These are phyloP conservation scores for Globisporangium lucens DNA, from an alignment of 352 stramenopile species.

Conservation along the genomic window DNA sequence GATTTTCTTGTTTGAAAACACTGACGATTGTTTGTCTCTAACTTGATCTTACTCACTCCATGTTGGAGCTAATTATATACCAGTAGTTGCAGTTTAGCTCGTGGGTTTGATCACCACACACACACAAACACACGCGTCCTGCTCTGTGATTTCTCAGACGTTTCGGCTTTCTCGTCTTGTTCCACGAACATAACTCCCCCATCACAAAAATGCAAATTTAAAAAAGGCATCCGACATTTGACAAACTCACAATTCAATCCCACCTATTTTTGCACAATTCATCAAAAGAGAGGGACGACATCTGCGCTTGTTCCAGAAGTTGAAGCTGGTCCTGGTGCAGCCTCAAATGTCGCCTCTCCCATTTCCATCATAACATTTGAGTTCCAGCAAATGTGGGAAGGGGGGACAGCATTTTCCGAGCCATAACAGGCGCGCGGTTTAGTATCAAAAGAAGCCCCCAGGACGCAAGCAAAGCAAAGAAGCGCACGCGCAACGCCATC, in stretches of 20 bases:
- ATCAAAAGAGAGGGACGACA: not conserved
- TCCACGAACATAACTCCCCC: not conserved
- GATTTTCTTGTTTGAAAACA: too few relatives aligned
- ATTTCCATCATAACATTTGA: not conserved
- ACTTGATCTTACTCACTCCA: too few relatives aligned
- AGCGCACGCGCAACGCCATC: slow-evolving; percentile 5
- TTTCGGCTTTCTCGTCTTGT: not conserved
- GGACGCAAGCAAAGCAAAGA: not conserved
- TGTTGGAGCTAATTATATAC: too few relatives aligned
- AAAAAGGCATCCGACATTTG: not conserved
- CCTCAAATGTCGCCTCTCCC: not conserved
- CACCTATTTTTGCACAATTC: not conserved
- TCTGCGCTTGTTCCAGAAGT: not conserved
- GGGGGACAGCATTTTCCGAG: not conserved
- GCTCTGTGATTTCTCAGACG: not conserved
- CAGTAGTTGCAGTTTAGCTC: too few relatives aligned
- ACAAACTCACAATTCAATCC: not conserved
- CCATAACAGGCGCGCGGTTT: not conserved
- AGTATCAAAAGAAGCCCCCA: slow-evolving; percentile 5
- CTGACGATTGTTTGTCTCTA: too few relatives aligned
- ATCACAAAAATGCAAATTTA: not conserved
- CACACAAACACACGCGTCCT: too few relatives aligned
- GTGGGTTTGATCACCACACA: too few relatives aligned
- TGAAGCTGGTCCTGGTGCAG: not conserved
- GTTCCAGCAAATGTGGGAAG: slow-evolving; percentile 1